These are phyloP conservation scores for Paralagenidium karlingii DNA, from an alignment of 352 stramenopile genomes.

Conservation along the genomic window DNA sequence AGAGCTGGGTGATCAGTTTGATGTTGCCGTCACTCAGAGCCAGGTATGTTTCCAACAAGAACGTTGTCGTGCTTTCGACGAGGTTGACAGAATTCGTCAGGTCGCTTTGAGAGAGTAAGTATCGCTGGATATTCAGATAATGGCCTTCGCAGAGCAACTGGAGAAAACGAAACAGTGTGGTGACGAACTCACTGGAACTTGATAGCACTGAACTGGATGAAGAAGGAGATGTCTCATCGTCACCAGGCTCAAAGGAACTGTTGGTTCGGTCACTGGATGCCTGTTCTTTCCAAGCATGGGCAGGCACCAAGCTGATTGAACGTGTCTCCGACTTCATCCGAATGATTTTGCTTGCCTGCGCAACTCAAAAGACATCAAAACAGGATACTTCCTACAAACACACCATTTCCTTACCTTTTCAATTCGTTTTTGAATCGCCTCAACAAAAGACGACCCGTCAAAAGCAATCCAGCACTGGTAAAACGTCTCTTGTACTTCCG, in stretches of 20 bases:
- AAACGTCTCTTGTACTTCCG: conserved; percentile 62
- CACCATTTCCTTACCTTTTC: too few relatives aligned
- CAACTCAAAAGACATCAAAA: too few relatives aligned
- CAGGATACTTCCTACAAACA: too few relatives aligned
- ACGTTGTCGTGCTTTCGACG: conserved; percentile 49
- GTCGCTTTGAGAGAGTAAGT: conserved; percentile 29
- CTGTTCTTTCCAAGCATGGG: too few relatives aligned
- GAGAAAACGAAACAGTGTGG: conserved; percentile 59
- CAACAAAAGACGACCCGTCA: conserved; percentile 26
- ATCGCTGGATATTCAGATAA: conserved; percentile 45
- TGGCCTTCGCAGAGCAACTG: conserved; percentile 64
- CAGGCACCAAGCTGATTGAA: too few relatives aligned
- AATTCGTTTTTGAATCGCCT: conserved; percentile 27
- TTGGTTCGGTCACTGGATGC: too few relatives aligned
- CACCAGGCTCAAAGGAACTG: too few relatives aligned
- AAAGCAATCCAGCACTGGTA: conserved; percentile 26
- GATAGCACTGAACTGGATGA: too few relatives aligned
- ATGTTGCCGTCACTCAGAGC: conserved; percentile 32
- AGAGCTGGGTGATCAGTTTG: conserved; percentile 45
- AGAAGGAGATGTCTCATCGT: too few relatives aligned
- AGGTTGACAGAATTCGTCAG: conserved; percentile 23
- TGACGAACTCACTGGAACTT: too few relatives aligned
- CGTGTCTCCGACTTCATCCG: too few relatives aligned
- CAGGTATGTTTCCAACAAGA: conserved; percentile 49
- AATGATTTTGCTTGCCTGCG: too few relatives aligned